These are phyloP conservation scores for Rubus parviflorus DNA, from an alignment of 306 rosid species.

Conservation along the genomic window DNA sequence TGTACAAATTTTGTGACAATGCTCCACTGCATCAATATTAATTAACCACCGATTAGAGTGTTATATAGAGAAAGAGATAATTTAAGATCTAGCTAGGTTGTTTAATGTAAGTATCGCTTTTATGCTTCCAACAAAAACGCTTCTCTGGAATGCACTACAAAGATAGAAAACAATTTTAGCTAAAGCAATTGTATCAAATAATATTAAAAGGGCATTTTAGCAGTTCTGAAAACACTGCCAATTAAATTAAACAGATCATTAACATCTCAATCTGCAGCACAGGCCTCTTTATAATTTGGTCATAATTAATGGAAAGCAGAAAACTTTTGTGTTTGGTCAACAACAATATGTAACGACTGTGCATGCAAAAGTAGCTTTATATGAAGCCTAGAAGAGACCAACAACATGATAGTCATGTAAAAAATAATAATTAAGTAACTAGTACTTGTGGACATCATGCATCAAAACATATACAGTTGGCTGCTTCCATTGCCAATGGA, in stretches of 20 bases:
- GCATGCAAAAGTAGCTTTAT: not conserved
- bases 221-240: no score
- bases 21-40: slow-evolving; percentile 45
- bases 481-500: not conserved
- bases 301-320: no score
- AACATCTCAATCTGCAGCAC: not conserved
- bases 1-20: slow-evolving; percentile 55
- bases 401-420: not conserved
- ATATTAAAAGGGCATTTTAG: no score
- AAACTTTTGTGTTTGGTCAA: not conserved
- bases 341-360: not conserved
- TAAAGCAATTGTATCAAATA: no score
- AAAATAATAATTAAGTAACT: no score
- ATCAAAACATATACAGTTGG: not conserved
- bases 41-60: not conserved
- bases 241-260: no score
- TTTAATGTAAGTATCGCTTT: no score
- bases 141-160: no score
- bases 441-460: not conserved
- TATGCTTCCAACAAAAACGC: no score
- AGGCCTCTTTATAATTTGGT: not conserved
- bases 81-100: not conserved
- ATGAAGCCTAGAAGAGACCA: not conserved
- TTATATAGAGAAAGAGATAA: not conserved
- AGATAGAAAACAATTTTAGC: no score